Evolutionary conservation across 768 basidiomycete species (phyloP).

Genomic region (Boletus insuetus): DNA sequence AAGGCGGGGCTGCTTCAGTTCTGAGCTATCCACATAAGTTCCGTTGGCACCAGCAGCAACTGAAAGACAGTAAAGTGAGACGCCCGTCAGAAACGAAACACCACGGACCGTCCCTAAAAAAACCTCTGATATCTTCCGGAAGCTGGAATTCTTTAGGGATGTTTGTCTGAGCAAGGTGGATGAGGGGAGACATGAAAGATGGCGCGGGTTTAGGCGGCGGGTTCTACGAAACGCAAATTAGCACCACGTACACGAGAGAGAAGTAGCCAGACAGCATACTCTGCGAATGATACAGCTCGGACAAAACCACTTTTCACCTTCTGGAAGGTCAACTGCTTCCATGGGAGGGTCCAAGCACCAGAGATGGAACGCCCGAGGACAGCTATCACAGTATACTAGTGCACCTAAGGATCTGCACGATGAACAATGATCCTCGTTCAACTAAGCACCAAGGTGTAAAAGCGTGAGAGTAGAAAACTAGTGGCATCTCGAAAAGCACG

Average conservation of each 20-base stretch:
- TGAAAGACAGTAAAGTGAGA: conserved; percentile 34
- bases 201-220: conserved; percentile 62
- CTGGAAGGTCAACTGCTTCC: conserved; percentile 82
- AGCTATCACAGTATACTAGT: conserved; percentile 96
- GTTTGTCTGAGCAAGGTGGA: conserved; percentile 61
- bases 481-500: conserved; percentile 17
- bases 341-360: conserved; percentile 96
- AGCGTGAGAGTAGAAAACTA: conserved; percentile 16
- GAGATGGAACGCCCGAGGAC: conserved; percentile 93
- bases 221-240: conserved; percentile 43
- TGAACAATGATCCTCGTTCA: conserved; percentile 84
- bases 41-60: conserved; percentile 80
- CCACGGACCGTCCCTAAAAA: conserved; percentile 82
- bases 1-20: conserved; percentile 70
- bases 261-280: conserved; percentile 39
- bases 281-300: conserved; percentile 65
- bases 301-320: conserved; percentile 78
- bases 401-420: conserved; percentile 79
- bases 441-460: conserved; percentile 25
- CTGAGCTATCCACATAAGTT: conserved; percentile 77
- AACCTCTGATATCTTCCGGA: conserved; percentile 77
- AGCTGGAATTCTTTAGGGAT: conserved; percentile 84
- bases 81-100: conserved; percentile 5
- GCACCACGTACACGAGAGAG: background rate
- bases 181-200: conserved; percentile 68